A percentile compares a stretch with the other conserved stretches of the same genome.
These are phyloP conservation scores for Fusarium sp. DNA, from an alignment of 2,329 filamentous ascomycete species.

Conservation along the genomic window DNA sequence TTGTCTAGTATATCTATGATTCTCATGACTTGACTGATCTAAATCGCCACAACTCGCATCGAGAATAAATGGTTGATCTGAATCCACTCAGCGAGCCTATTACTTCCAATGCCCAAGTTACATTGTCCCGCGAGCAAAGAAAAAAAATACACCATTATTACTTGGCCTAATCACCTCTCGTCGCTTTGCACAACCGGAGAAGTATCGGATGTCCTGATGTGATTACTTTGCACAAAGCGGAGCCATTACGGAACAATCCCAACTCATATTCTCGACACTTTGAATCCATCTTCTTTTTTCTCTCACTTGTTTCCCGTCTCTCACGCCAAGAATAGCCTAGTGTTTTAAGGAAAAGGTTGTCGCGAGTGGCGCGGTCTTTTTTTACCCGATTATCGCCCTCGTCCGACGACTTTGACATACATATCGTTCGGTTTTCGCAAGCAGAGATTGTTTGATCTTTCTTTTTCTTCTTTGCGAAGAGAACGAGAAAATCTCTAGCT, in stretches of 20 bases:
- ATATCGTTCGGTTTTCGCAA: constrained; percentile 18
- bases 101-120: not conserved
- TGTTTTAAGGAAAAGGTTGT: constrained; percentile 23
- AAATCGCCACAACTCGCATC: constrained; percentile 5
- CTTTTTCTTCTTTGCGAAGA: not conserved
- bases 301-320: not conserved
- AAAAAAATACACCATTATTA: too few relatives aligned
- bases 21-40: constrained; percentile 4
- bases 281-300: constrained; percentile 6
- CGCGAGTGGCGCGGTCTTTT: constrained; percentile 31
- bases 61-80: not conserved
- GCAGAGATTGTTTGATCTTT: not conserved
- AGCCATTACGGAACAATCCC: constrained; percentile 24
- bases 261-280: not conserved
- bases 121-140: too few relatives aligned
- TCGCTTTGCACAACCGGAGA: constrained; percentile 21
- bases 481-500: not conserved
- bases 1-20: not conserved
- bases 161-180: not conserved
- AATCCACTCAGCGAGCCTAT: not conserved
- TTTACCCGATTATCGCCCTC: constrained; percentile 9
- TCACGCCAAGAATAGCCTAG: constrained; percentile 38
- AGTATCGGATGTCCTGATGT: constrained; percentile 37
- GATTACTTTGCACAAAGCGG: constrained; percentile 19
- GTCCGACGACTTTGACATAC: constrained; percentile 1